phyloP scores from a whole-genome alignment of 1,139 yeast genomes.

The Trichomonascaceae sp. region DNA sequence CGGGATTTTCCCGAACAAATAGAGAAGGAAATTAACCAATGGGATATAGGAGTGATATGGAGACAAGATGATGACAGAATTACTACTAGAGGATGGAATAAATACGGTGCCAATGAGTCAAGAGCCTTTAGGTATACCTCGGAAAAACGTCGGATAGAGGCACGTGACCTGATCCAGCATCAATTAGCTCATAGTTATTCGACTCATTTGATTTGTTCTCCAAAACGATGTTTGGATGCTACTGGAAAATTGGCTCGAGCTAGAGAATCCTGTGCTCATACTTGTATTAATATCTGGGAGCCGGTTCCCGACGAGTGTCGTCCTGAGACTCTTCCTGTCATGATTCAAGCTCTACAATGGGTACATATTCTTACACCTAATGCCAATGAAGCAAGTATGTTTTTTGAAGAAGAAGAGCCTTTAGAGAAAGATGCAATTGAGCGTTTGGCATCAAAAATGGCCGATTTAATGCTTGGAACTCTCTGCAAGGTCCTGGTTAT shows the following conservation, averaged over 20 bases:
- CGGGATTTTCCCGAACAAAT: constrained; percentile 59
- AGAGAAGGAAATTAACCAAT: constrained; percentile 42
- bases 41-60: constrained; percentile 59
- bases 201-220: constrained; percentile 72
- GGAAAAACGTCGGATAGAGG: constrained; percentile 58
- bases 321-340: constrained; percentile 41
- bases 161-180: constrained; percentile 45
- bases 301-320: constrained; percentile 77
- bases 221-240: constrained; percentile 46
- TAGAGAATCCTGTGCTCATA: neutral
- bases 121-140: constrained; percentile 48
- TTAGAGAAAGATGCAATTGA: constrained; percentile 35
- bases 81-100: constrained; percentile 80
- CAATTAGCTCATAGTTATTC: constrained; percentile 37
- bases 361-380: constrained; percentile 75
- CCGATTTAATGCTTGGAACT: constrained; percentile 31
- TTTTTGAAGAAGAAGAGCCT: constrained; percentile 46
- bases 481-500: constrained; percentile 46
- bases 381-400: constrained; percentile 68
- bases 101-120: constrained; percentile 58
- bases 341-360: constrained; percentile 40
- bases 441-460: constrained; percentile 40
- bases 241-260: neutral
- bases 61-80: constrained; percentile 46
- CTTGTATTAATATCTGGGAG: constrained; percentile 55